phyloP scores from a whole-genome alignment of 306 rosid species.

The Cucurbita argyrosperma region DNA sequence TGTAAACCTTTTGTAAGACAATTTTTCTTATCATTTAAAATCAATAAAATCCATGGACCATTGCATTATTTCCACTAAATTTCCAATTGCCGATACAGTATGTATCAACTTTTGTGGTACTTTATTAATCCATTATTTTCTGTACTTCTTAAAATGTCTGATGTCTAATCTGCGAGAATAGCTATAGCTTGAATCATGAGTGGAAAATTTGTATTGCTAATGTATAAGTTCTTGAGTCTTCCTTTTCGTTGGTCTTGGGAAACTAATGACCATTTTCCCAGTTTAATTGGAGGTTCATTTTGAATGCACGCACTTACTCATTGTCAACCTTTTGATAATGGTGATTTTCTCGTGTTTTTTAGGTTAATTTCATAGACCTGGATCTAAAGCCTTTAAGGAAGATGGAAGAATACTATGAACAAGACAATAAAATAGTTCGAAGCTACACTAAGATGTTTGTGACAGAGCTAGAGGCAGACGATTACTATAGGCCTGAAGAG shows the following conservation, averaged over 20 bases:
- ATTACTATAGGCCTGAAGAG: slow-evolving; percentile 17
- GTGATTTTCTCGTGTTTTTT: background rate
- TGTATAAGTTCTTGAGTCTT: background rate
- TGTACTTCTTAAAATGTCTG: background rate
- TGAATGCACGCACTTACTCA: background rate
- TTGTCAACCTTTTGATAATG: background rate
- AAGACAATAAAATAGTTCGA: slow-evolving; percentile 63
- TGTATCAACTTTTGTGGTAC: background rate
- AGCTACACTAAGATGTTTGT: slow-evolving; percentile 41
- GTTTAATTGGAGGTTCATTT: background rate
- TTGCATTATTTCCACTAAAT: background rate
- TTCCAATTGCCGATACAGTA: background rate
- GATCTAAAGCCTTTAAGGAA: slow-evolving; percentile 70
- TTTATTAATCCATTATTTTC: background rate
- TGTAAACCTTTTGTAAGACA: background rate
- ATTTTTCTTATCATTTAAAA: background rate
- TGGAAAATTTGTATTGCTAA: background rate
- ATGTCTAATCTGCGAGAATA: background rate
- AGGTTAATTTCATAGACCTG: slow-evolving; percentile 72
- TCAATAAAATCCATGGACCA: background rate
- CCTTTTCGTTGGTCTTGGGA: background rate
- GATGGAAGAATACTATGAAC: slow-evolving; percentile 68
- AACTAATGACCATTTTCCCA: background rate
- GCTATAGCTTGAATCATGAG: background rate
- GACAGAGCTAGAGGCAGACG: slow-evolving; percentile 27